A percentile compares a stretch with the other conserved stretches of the same genome.
phyloP scores from a whole-genome alignment of 106 monocot species.

The Dactylorhiza incarnata region DNA sequence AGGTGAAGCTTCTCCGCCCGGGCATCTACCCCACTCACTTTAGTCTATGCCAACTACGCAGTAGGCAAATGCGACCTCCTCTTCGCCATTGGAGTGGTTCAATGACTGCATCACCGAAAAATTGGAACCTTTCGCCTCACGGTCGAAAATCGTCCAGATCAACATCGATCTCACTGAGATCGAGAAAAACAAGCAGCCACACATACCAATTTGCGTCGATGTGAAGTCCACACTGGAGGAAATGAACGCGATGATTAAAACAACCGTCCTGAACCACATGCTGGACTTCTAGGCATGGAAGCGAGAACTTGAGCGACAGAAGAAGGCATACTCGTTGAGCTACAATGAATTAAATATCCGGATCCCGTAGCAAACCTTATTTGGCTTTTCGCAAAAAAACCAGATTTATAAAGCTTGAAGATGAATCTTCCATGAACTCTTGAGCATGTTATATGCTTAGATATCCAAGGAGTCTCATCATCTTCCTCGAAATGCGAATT shows the following conservation, averaged over 20 bases:
- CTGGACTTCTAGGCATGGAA: constrained; percentile 64
- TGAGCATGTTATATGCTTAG: no score
- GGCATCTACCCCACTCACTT: no score
- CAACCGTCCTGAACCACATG: constrained; percentile 9
- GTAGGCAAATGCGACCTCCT: constrained; percentile 66
- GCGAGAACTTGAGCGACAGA: constrained; percentile 54
- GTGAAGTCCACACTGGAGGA: constrained; percentile 56
- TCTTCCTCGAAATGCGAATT: no score
- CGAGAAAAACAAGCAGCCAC: constrained; percentile 91
- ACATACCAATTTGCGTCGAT: constrained; percentile 68
- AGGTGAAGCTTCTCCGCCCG: no score
- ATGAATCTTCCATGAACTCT: no score
- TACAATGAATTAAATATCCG: constrained; percentile 68
- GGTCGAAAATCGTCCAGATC: constrained; percentile 84
- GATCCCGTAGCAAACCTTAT: no score
- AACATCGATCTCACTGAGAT: constrained; percentile 90
- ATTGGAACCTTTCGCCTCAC: constrained; percentile 71
- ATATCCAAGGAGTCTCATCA: no score
- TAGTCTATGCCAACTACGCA: constrained; percentile 83
- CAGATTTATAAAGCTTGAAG: no score
- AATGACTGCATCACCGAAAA: constrained; percentile 86
- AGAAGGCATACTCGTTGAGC: constrained; percentile 43
- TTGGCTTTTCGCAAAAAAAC: no score
- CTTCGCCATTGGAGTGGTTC: constrained; percentile 88
- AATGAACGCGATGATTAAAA: constrained; percentile 44